Conservation (phyloP, 192 early-diverging fungal species). For the Entomortierella lignicola region DNA sequence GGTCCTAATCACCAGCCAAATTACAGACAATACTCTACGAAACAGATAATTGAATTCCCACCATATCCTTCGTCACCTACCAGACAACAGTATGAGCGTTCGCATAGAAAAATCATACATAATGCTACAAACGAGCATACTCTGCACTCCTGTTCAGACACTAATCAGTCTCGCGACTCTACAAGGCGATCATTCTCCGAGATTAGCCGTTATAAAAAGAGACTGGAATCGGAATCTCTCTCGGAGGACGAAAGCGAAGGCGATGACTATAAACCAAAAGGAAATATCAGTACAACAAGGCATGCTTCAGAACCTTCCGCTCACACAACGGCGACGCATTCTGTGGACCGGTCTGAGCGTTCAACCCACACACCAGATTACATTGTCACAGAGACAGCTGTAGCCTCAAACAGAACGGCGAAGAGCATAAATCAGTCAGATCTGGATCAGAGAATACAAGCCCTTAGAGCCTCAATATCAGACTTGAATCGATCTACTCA, state of each 20-base stretch:
- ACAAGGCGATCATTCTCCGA: neutral
- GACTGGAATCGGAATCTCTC: neutral
- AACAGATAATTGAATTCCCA: too few species aligned
- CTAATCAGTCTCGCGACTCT: neutral
- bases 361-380: neutral
- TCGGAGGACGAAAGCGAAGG: neutral
- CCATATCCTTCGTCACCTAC: neutral
- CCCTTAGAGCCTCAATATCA: neutral
- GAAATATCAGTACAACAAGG: neutral
- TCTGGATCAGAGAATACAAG: constrained; percentile 6
- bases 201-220: neutral
- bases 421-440: neutral
- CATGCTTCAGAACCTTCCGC: neutral
- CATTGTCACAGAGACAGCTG: too few species aligned
- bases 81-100: neutral
- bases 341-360: neutral
- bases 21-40: too few species aligned
- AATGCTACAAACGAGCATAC: too few species aligned
- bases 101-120: too few species aligned
- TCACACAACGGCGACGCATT: neutral
- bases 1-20: too few species aligned
- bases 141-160: neutral
- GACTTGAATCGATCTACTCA: neutral
- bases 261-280: neutral
- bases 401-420: neutral